Evolutionary conservation across 306 rosid genomes (phyloP), one percentile per base, ranked within the genome.

Genomic region (Rubus parviflorus): DNA sequence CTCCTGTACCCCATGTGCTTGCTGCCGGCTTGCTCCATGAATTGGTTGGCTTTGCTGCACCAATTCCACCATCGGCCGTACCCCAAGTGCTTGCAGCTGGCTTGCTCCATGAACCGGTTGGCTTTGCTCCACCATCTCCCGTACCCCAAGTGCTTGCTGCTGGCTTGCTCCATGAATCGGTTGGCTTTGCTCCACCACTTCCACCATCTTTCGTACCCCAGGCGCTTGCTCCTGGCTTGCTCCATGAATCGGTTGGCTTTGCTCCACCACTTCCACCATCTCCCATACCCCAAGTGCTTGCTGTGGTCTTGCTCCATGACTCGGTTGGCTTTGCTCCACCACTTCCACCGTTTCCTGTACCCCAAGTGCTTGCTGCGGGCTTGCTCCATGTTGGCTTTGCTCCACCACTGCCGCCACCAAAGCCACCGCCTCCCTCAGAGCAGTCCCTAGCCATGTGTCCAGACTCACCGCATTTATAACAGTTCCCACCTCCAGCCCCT

Each of bases 71-170:
- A 35, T 5, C 67, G 12, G 11, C n/a, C 15, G 41, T 6, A 62
- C 68, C 43, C 68, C 68, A 62, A 62, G 42, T 5, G 40, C 43
- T 62, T 35, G 41, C 41, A 7, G 20, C 17, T 5, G 53, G 17
- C 53, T 10, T 48, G 53, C 53, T 48, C 53, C 53, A 48, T 48
- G 53, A 10, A n/a, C 38, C 42, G 7, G 70, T 38, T 19, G 75
- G n/a, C 40, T 14, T 61, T 25, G 43, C 67, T 19, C 60, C 57
- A 3, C 73, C 56, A 3, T 48, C 23, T 23, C 57, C 79, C 80
- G 82, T 68, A 7, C 85, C 90, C 91, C 91, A 85, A 4, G 90
- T 79, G 51, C 89, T 87, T 42, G 78, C 79, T 23, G 81, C 81
- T 20, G 62, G 30, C 43, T 81, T 81, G 40, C 75, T 75, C 83